Evolutionary conservation across 2,329 filamentous ascomycete genomes (phyloP).

Genomic region (Dactylellina sp.): DNA sequence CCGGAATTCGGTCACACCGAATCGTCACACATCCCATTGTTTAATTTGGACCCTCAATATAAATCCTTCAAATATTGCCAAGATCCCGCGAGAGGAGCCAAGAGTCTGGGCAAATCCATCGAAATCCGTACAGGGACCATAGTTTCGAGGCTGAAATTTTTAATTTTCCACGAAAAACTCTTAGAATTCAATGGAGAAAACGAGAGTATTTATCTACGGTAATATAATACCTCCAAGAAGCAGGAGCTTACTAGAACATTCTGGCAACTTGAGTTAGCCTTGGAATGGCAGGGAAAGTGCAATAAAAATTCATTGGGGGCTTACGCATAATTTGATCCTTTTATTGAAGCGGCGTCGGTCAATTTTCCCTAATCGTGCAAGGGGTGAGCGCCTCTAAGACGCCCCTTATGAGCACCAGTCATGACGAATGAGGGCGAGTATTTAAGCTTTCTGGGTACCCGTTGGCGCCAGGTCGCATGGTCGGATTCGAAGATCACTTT

Average conservation of each 20-base stretch:
- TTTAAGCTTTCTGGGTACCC: conserved; percentile 39
- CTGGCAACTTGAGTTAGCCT: too few species aligned
- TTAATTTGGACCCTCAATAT: conserved; percentile 4
- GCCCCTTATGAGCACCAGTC: conserved; percentile 17
- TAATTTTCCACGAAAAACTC: not conserved
- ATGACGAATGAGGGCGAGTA: conserved; percentile 13
- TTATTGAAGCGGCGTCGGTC: conserved; percentile 6
- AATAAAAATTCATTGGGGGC: not conserved
- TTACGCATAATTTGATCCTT: not conserved
- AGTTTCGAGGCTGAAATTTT: too few species aligned
- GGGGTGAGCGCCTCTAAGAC: conserved; percentile 20
- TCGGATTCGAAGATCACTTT: conserved; percentile 6
- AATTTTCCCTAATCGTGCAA: not conserved
- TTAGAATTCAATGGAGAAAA: not conserved
- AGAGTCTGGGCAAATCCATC: conserved; percentile 8
- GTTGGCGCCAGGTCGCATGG: conserved; percentile 31
- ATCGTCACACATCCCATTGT: too few species aligned
- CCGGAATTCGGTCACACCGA: conserved; percentile 6
- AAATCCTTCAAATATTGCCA: conserved; percentile 36
- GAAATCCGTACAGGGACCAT: not conserved
- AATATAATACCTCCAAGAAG: too few species aligned
- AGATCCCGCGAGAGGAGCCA: not conserved
- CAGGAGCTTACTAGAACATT: too few species aligned
- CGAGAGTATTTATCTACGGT: too few species aligned
- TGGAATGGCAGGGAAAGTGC: not conserved